Evolutionary conservation across 768 basidiomycete species (phyloP), one percentile per base, ranked within the genome.

Genomic region (Tremella fuciformis): DNA sequence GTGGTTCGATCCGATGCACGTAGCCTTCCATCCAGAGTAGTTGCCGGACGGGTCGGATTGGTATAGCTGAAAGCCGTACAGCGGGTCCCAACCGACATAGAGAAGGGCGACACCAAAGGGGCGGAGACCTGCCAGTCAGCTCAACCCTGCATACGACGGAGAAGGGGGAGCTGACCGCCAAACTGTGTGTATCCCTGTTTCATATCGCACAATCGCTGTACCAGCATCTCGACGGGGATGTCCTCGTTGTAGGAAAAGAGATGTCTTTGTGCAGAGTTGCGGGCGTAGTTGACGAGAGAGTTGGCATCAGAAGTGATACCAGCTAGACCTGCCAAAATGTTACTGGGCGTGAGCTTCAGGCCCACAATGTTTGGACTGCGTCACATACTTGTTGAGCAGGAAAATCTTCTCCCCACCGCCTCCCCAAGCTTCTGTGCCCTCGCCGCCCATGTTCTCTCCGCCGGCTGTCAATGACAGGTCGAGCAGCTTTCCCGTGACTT

Each of bases 381-480:
- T 3, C 22, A 38, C 80, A 58, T 56, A 82, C 81, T 79, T 80
- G 80, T 97, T 99, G 66, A 98, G 81, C 50, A 96, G 76, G 79
- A 89, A 98, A 78, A 99, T 89, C 84, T 99, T 99, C 84, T 99
- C 94, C 53, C 91, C 91, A 69, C 90, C 93, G 18, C 92, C 96
- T 8, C 93, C 92, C 77, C 77, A 78, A 1, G 77, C 77, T 55
- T 76, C 70, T 1, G 66, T 59, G 9, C 76, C 76, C 57, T 76
- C 77, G 1, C 76, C 77, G 22, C 77, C 77, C 63, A 72, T 68
- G 61, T 91, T 92, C 38, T 89, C 89, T 50, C 88, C 88, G 40
- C 88, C 88, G 75, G 89, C 92, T 44, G 86, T 83, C 50, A 84
- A 83, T 18, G 88, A 88, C 37, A 96, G 83, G 79, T 98, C 96